Evolutionary conservation across 305 asterid species (phyloP), one percentile per base, ranked within the genome.

Genomic region (Fraxinus paxiana): DNA sequence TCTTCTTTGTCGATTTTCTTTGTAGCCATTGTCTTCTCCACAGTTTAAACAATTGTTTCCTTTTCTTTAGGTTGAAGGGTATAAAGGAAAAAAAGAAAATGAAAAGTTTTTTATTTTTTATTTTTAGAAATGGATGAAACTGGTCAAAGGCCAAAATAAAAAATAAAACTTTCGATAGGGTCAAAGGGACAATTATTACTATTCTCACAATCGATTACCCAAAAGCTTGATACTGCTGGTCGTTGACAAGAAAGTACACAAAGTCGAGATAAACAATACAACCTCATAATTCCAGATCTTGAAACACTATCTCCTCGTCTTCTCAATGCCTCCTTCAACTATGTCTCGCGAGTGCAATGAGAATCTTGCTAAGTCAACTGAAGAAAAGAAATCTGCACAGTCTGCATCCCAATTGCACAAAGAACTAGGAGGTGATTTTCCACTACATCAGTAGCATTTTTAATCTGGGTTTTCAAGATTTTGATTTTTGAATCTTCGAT

Each of bases 341-440:
- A 67, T 28, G 73, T 67, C 73, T 67, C 73, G 9, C 38, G 38
- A 67, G 35, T 13, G 73, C 73, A 26, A 67, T 28, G 73, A 67
- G 73, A 67, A 30, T 67, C 73, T 67, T 67, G 73, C 73, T 13
- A 67, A 28, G 73, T 67, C 73, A 26, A 28, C 2, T 67, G 73
- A 67, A 67, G 73, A 67, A 18, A 67, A 5, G 38, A 67, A 67
- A 67, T 67, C 10, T 15, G 37, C 15, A 6, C 20, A 46, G 38
- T 81, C 77, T 20, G 73, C 80, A 43, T 38, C 28, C 31, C 20
- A 75, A 63, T 46, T 37, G 78, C 79, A 48, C 65, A 73, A 67
- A 74, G 35, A 74, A 74, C 78, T 83, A 80, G 83, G 81, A 72
- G 88, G 88, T 78, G 77, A 67, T 18, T 76, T 71, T 30, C 72